phyloP scores from a whole-genome alignment of 2,329 filamentous ascomycete species.

The Phaeosphaeriaceae sp. region DNA sequence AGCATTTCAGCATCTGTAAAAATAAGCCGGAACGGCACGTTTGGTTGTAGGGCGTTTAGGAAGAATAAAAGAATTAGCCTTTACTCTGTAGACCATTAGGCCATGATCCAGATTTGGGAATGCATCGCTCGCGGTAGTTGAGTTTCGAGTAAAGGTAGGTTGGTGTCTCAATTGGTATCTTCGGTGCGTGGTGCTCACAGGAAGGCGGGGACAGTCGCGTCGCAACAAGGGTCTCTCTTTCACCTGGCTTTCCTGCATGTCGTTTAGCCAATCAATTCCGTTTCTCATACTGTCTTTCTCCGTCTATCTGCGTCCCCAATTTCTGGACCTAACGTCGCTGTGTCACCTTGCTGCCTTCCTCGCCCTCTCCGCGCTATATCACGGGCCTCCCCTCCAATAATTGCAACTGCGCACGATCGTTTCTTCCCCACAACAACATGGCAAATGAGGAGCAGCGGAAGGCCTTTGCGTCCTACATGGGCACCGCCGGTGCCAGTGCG shows the following conservation, averaged over 20 bases:
- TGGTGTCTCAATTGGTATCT: background rate
- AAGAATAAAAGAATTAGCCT: conserved; percentile 32
- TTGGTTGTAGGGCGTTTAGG: conserved; percentile 35
- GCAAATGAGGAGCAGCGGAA: conserved; percentile 39
- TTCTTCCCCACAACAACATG: conserved; percentile 28
- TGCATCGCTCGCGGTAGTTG: conserved; percentile 1
- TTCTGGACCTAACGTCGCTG: conserved; percentile 3
- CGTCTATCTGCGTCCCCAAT: background rate
- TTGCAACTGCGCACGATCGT: conserved; percentile 13
- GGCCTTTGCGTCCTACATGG: conserved; percentile 42
- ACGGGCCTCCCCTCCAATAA: conserved; percentile 15
- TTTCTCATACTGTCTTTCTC: background rate
- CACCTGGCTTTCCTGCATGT: conserved; percentile 11
- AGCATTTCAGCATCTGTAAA: conserved; percentile 38
- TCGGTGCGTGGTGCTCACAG: conserved; percentile 3
- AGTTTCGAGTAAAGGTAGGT: background rate
- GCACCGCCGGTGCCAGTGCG: conserved; percentile 17
- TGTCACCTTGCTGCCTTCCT: conserved; percentile 5
- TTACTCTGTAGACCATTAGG: background rate
- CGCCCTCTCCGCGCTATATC: conserved; percentile 5
- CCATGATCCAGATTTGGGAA: background rate
- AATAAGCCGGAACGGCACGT: conserved; percentile 26
- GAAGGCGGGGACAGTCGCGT: background rate
- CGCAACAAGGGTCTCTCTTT: conserved; percentile 13
- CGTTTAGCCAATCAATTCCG: conserved; percentile 1